Evolutionary conservation across 1,139 yeast genomes (phyloP), one percentile per base, ranked within the genome.

Genomic region (Geotrichum histeridarum): DNA sequence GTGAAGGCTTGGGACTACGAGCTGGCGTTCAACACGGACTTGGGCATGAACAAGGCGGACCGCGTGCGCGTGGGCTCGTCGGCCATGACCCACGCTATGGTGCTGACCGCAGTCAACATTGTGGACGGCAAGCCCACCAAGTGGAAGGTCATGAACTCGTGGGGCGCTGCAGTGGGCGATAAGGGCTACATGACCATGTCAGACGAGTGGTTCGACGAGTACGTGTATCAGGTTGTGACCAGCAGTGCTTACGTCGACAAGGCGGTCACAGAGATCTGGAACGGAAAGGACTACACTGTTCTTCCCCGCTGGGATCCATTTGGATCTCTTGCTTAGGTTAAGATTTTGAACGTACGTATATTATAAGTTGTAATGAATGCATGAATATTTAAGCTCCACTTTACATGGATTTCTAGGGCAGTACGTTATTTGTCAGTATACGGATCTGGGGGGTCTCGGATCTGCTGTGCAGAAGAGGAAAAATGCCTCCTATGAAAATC

Each of bases 61-160:
- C 73, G 87, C 58, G 73, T 82, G 56, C 68, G 70, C 63, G 73
- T 81, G 18, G 84, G 83, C 2, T 77, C 84, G 1, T 80, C 85
- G 2, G 75, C 74, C 57, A 81, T 82, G 84, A 81, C 84, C 31
- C 87, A 83, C 63, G 88, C 86, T 17, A 82, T 82, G 87, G 84
- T 80, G 1, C 71, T 82, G 44, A 78, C 84, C 32, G 87, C 83
- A 14, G 88, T 83, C 52, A 85, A 83, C 67, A 66, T 69, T 15
- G 70, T 71, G 30, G 73, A 73, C 55, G 78, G 77, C 39, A 68
- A 70, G 52, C 87, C 87, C 1, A 72, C 80, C 18, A 77, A 86
- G 68, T 83, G 87, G 86, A 79, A 81, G 69, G 83, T 83, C 56
- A 84, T 82, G 68, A 83, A 82, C 68, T 81, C 86, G 2, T 83